Conservation (phyloP, 108 stramenopile genomes). For the Chaetoceros muelleri region DNA sequence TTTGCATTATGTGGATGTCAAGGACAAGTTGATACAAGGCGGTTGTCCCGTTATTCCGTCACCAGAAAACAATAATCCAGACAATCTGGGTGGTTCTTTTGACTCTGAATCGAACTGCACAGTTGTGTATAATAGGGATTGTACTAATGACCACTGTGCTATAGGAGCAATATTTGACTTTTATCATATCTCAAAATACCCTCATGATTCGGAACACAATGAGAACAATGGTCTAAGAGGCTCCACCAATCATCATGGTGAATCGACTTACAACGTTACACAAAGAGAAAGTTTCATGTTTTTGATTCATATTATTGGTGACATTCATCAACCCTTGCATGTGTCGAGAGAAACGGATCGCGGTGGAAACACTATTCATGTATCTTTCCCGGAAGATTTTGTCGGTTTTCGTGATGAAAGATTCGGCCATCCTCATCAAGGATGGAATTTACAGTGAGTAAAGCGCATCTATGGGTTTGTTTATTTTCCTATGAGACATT, state of each 20-base stretch:
- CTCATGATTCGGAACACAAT: not conserved
- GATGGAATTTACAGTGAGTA: not conserved
- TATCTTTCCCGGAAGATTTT: constrained; percentile 15
- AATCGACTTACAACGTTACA: not conserved
- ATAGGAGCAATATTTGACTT: constrained; percentile 43
- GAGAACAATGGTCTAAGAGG: not conserved
- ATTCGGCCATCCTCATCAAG: not conserved
- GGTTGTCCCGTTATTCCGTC: constrained; percentile 22
- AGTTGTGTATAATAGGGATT: constrained; percentile 41
- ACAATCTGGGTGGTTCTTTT: not conserved
- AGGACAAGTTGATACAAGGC: constrained; percentile 24
- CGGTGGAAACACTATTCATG: constrained; percentile 47
- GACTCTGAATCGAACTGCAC: too few species aligned
- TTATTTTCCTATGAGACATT: constrained; percentile 1
- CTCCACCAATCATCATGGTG: not conserved
- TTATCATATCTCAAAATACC: not conserved
- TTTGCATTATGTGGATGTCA: constrained; percentile 49
- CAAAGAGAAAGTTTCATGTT: constrained; percentile 34
- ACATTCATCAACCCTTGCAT: constrained; percentile 61
- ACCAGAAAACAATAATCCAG: not conserved
- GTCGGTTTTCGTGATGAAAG: not conserved
- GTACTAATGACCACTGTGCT: constrained; percentile 34
- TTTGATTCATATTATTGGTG: constrained; percentile 53
- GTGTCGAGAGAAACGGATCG: constrained; percentile 28
- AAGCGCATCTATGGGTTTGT: not conserved